Conservation (phyloP, 2,329 filamentous ascomycete genomes). For the Aspergillus transmontanensis region DNA sequence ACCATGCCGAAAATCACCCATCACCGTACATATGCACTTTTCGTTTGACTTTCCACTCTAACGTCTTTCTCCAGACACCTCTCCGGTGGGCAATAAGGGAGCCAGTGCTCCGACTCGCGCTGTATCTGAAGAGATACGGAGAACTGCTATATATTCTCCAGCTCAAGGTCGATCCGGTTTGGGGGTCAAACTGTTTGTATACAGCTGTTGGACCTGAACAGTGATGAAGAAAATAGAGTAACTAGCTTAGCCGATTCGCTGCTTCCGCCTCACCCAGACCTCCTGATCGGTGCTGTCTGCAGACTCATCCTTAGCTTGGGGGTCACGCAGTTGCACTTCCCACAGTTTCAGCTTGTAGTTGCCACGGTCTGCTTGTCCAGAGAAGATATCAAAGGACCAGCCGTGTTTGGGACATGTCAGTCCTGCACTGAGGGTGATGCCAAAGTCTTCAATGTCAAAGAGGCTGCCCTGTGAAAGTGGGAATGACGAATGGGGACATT, state of each 20-base stretch:
- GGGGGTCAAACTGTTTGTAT: neutral
- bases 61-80: too few species aligned
- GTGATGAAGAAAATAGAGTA: neutral
- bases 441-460: constrained; percentile 75
- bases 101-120: too few species aligned
- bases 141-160: too few species aligned
- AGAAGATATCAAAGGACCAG: constrained; percentile 71
- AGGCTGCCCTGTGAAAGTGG: constrained; percentile 64
- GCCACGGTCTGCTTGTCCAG: constrained; percentile 63
- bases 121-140: too few species aligned
- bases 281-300: constrained; percentile 27
- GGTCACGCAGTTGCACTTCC: constrained; percentile 61
- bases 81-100: too few species aligned
- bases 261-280: constrained; percentile 39
- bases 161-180: neutral
- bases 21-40: too few species aligned
- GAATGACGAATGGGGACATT: constrained; percentile 69
- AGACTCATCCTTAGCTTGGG: neutral
- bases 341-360: constrained; percentile 64
- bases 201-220: neutral
- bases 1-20: too few species aligned
- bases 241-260: constrained; percentile 30
- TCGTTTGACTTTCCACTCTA: too few species aligned
- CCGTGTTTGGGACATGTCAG: constrained; percentile 69
- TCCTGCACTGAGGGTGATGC: constrained; percentile 52